These are phyloP conservation scores for Rhazya stricta DNA, from an alignment of 257 asterid genomes.

Conservation along the genomic window DNA sequence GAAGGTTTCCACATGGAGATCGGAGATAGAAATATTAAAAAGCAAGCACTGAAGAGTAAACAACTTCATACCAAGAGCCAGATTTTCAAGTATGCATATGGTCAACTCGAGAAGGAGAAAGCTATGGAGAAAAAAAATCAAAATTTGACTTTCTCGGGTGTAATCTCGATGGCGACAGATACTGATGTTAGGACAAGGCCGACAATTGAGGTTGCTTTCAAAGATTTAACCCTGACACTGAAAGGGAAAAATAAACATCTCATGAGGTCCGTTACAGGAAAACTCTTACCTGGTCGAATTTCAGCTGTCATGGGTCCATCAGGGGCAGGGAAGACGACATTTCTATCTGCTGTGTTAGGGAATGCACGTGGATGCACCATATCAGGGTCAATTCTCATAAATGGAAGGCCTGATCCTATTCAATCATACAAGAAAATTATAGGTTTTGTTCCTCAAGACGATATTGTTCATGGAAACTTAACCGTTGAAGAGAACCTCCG, in stretches of 20 bases:
- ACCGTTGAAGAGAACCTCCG: slow-evolving; percentile 93
- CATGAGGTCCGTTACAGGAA: slow-evolving; percentile 86
- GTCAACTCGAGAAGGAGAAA: slow-evolving; percentile 92
- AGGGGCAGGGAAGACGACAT: slow-evolving; percentile 95
- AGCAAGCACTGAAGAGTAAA: slow-evolving; percentile 52
- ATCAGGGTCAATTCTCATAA: slow-evolving; percentile 73
- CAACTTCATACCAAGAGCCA: slow-evolving; percentile 81
- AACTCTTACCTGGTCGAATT: slow-evolving; percentile 69
- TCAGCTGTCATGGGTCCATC: slow-evolving; percentile 99
- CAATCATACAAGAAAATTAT: slow-evolving; percentile 72
- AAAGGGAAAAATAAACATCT: slow-evolving; percentile 67
- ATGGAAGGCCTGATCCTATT: slow-evolving; percentile 72
- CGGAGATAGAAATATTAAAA: slow-evolving; percentile 70
- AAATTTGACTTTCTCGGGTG: slow-evolving; percentile 83
- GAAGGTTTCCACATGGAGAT: slow-evolving; percentile 59
- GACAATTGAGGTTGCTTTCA: slow-evolving; percentile 73
- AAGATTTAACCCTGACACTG: slow-evolving; percentile 78
- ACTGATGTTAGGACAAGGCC: slow-evolving; percentile 64
- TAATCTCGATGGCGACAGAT: slow-evolving; percentile 83
- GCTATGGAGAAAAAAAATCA: slow-evolving; percentile 77
- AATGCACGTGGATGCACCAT: slow-evolving; percentile 63
- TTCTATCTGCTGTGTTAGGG: slow-evolving; percentile 87
- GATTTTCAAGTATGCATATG: slow-evolving; percentile 88
- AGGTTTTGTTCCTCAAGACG: slow-evolving; percentile 97
- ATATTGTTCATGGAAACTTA: slow-evolving; percentile 90